These are phyloP conservation scores for Beauveria australis DNA, from an alignment of 2,329 filamentous ascomycete species.

Conservation along the genomic window DNA sequence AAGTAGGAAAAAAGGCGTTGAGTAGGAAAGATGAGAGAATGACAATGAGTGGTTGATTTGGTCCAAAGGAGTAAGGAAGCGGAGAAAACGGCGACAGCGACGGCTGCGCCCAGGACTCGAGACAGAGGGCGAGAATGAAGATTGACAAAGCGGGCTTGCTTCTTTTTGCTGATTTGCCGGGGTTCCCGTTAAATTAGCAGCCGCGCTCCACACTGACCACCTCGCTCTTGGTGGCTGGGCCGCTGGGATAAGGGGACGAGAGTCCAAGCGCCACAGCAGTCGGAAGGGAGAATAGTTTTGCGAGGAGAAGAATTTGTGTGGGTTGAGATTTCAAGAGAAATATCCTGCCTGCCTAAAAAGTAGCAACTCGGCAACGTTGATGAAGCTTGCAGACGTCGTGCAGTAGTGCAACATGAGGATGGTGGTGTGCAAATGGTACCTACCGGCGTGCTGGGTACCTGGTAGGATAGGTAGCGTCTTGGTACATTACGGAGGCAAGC, in stretches of 20 bases:
- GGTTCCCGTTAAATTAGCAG: slow-evolving; percentile 10
- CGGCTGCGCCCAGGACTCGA: background rate
- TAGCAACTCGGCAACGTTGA: background rate
- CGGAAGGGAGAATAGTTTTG: background rate
- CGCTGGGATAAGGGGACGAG: background rate
- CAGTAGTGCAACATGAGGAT: background rate
- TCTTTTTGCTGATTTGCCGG: background rate
- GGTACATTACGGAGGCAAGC: no score
- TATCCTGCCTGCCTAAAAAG: no score
- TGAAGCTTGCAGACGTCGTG: background rate
- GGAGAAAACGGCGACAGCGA: background rate
- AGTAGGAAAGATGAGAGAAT: background rate
- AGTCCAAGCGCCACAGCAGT: slow-evolving; percentile 6
- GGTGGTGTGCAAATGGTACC: background rate
- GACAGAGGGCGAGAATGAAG: background rate
- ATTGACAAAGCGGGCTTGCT: slow-evolving; percentile 3
- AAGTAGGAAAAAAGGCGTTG: background rate
- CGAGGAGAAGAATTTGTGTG: background rate
- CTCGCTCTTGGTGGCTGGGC: background rate
- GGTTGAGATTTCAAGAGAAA: background rate
- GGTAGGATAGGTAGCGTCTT: no score
- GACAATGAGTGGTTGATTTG: background rate
- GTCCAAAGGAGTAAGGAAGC: background rate
- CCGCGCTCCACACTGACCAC: background rate
- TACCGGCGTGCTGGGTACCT: no score